Evolutionary conservation across 1,139 yeast species (phyloP).

Genomic region (Insectozyma bohioensis): DNA sequence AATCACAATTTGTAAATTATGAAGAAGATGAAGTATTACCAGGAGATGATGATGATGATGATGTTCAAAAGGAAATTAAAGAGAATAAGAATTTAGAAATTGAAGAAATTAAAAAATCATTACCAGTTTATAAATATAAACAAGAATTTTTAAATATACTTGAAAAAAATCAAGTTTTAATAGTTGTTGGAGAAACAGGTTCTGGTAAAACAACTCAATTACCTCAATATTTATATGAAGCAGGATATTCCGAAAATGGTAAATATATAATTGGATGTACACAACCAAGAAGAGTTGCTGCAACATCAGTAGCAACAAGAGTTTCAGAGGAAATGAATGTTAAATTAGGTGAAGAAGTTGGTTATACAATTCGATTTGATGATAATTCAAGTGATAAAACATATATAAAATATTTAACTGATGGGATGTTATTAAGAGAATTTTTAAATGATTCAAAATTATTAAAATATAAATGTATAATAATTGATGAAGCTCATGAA

Average conservation of each 20-base stretch:
- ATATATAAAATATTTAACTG: slow-evolving; percentile 82
- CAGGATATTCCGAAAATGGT: slow-evolving; percentile 61
- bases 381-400: slow-evolving; percentile 67
- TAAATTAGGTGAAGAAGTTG: slow-evolving; percentile 74
- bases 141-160: slow-evolving; percentile 64
- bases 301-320: slow-evolving; percentile 87
- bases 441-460: slow-evolving; percentile 75
- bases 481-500: slow-evolving; percentile 98
- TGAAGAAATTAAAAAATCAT: slow-evolving; percentile 53
- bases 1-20: slow-evolving; percentile 70
- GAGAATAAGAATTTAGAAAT: slow-evolving; percentile 26
- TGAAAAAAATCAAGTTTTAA: slow-evolving; percentile 65
- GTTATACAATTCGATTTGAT: slow-evolving; percentile 86
- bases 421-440: slow-evolving; percentile 90
- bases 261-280: slow-evolving; percentile 75
- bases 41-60: slow-evolving; percentile 22
- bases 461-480: slow-evolving; percentile 68
- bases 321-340: slow-evolving; percentile 86
- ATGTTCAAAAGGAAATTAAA: not conserved
- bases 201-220: slow-evolving; percentile 96
- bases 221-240: slow-evolving; percentile 85
- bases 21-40: slow-evolving; percentile 40
- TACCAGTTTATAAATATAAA: slow-evolving; percentile 76
- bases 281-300: slow-evolving; percentile 96
- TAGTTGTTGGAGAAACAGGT: slow-evolving; percentile 96